Evolutionary conservation across 257 asterid species (phyloP).

Genomic region (Jaltomata sinuosa): DNA sequence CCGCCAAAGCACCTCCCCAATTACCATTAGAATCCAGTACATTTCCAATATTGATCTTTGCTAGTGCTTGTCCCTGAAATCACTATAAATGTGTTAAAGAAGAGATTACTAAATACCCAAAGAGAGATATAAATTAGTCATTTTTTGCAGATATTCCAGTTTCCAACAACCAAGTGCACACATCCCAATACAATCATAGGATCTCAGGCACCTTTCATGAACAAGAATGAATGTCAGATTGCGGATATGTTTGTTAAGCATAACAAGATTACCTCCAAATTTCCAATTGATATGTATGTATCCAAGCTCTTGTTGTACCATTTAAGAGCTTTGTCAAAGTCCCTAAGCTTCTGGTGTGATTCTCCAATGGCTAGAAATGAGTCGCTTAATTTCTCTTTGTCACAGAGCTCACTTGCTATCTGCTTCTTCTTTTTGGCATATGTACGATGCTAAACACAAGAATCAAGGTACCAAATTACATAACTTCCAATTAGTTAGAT

Average conservation of each 20-base stretch:
- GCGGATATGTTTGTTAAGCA: not conserved
- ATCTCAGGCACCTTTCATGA: not conserved
- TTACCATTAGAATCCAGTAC: constrained; percentile 69
- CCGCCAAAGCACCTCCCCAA: constrained; percentile 57
- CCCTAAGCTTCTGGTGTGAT: constrained; percentile 69
- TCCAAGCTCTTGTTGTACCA: constrained; percentile 85
- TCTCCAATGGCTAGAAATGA: constrained; percentile 80
- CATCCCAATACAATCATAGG: not conserved
- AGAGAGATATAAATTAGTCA: not conserved
- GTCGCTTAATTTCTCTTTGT: constrained; percentile 77
- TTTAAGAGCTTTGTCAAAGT: constrained; percentile 54
- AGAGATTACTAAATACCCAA: not conserved
- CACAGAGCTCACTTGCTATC: constrained; percentile 62
- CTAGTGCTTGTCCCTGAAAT: constrained; percentile 85
- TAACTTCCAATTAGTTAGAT: not conserved
- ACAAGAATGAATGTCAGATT: not conserved
- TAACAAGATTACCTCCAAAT: constrained; percentile 64
- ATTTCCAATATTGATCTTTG: constrained; percentile 74
- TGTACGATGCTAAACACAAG: constrained; percentile 44
- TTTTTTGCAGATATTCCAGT: not conserved
- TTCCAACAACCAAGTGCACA: not conserved
- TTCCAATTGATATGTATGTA: constrained; percentile 55
- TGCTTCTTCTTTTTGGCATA: constrained; percentile 68
- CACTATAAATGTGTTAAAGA: constrained; percentile 11
- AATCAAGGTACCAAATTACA: constrained; percentile 15